A percentile compares a stretch with the other conserved stretches of the same genome.
phyloP scores from a whole-genome alignment of 2,329 filamentous ascomycete genomes.

The Elsinoe arachidis region DNA sequence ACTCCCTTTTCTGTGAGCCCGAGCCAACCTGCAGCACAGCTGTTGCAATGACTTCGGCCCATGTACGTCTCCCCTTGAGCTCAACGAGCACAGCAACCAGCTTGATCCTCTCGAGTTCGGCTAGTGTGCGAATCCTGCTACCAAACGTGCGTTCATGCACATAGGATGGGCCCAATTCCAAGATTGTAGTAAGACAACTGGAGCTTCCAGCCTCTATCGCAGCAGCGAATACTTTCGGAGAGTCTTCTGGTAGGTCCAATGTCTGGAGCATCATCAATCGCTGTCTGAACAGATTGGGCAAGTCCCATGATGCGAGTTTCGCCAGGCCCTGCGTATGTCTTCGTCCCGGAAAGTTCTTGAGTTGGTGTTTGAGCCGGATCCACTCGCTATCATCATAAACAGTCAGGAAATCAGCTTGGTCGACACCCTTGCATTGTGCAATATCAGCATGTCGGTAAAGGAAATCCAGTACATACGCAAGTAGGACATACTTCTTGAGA shows the following conservation, averaged over 20 bases:
- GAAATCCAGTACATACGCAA: neutral
- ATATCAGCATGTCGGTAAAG: neutral
- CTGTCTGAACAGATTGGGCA: neutral
- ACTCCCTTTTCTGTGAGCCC: too few species aligned
- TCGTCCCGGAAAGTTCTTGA: neutral
- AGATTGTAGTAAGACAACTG: neutral
- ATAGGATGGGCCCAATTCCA: neutral
- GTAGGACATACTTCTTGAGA: neutral
- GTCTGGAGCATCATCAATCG: neutral
- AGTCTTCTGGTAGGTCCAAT: neutral
- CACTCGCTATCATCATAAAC: neutral
- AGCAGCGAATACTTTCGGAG: neutral
- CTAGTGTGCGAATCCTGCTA: neutral
- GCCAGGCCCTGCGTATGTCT: neutral
- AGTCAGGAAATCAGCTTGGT: neutral
- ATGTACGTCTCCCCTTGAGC: too few species aligned
- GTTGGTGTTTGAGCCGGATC: neutral
- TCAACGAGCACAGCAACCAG: too few species aligned
- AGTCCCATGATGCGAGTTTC: neutral
- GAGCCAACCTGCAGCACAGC: too few species aligned
- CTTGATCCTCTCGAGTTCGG: neutral
- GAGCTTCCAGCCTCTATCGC: neutral
- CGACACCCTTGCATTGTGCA: neutral
- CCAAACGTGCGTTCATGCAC: neutral
- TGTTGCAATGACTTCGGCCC: too few species aligned